Evolutionary conservation across 2,329 filamentous ascomycete genomes (phyloP).

Genomic region (Parascedosporium putredinis): DNA sequence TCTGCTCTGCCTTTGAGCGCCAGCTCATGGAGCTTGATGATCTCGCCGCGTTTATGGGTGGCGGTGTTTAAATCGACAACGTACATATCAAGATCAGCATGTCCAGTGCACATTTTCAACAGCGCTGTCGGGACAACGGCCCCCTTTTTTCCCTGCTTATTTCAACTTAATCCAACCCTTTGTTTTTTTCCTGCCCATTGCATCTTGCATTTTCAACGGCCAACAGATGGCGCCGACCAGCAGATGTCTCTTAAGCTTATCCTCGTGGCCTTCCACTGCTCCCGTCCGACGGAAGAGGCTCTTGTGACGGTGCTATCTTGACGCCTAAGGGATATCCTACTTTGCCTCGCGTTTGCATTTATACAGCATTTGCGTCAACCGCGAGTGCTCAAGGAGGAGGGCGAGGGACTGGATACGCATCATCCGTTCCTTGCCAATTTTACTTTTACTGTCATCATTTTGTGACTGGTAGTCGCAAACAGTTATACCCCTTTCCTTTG

Average conservation of each 20-base stretch:
- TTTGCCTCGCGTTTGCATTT: not conserved
- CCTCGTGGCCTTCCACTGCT: too few relatives aligned
- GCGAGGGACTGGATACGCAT: not conserved
- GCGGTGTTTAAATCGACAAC: conserved; percentile 35
- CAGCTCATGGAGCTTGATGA: conserved; percentile 51
- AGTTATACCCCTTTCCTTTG: not conserved
- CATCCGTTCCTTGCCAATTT: not conserved
- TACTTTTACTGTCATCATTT: not conserved
- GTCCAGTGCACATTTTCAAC: not conserved
- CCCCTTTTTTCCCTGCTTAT: not conserved
- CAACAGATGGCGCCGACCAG: too few relatives aligned
- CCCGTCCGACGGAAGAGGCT: too few relatives aligned
- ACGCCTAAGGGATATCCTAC: too few relatives aligned
- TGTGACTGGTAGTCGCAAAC: not conserved
- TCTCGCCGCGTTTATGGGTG: conserved; percentile 52
- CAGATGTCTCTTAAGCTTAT: too few relatives aligned
- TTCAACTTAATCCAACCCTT: too few relatives aligned
- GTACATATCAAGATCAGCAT: not conserved
- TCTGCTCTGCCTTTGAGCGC: conserved; percentile 48
- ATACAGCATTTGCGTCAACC: not conserved
- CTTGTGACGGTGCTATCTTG: too few relatives aligned
- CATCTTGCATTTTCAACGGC: too few relatives aligned
- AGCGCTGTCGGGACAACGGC: too few relatives aligned
- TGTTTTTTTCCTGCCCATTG: too few relatives aligned
- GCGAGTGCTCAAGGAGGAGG: not conserved